Percentiles rank a stretch among this genome's conserved stretches.
phyloP scores from a whole-genome alignment of 805 yeast genomes.

The Starmerella floris region DNA sequence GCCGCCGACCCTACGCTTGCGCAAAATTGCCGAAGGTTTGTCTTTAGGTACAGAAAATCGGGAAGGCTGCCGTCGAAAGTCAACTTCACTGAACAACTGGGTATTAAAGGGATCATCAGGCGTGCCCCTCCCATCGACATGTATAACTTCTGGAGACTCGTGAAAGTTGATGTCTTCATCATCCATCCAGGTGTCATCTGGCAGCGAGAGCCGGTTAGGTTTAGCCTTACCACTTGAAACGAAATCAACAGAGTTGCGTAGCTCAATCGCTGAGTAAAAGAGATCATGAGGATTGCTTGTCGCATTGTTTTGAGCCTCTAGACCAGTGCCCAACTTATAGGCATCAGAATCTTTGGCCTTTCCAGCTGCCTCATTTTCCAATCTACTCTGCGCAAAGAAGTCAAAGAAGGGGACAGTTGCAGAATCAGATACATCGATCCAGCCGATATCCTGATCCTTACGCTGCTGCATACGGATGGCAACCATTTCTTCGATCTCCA shows the following conservation, averaged over 20 bases:
- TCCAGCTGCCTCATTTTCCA: background rate
- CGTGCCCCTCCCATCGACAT: background rate
- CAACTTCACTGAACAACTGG: slow-evolving; percentile 6
- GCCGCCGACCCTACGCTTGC: slow-evolving; percentile 4
- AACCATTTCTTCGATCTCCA: slow-evolving; percentile 69
- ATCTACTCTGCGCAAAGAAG: slow-evolving; percentile 30
- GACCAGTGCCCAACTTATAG: background rate
- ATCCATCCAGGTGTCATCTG: background rate
- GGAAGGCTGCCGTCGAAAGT: slow-evolving; percentile 12
- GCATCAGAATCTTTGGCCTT: background rate
- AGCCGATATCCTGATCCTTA: slow-evolving; percentile 52
- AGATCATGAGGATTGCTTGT: background rate
- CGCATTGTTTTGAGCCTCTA: background rate
- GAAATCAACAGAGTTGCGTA: background rate
- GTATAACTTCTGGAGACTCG: slow-evolving; percentile 2
- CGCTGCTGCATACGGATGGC: slow-evolving; percentile 55
- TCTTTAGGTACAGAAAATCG: slow-evolving; percentile 8
- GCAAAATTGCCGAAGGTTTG: slow-evolving; percentile 4
- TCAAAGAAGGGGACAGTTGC: slow-evolving; percentile 71
- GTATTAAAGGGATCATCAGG: background rate
- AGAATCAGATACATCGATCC: slow-evolving; percentile 77
- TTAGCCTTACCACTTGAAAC: no score
- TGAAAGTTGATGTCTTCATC: background rate
- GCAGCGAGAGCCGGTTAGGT: background rate
- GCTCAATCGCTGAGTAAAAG: background rate